Conservation (phyloP, 495 filamentous ascomycete genomes). For the Viridothelium virens region DNA sequence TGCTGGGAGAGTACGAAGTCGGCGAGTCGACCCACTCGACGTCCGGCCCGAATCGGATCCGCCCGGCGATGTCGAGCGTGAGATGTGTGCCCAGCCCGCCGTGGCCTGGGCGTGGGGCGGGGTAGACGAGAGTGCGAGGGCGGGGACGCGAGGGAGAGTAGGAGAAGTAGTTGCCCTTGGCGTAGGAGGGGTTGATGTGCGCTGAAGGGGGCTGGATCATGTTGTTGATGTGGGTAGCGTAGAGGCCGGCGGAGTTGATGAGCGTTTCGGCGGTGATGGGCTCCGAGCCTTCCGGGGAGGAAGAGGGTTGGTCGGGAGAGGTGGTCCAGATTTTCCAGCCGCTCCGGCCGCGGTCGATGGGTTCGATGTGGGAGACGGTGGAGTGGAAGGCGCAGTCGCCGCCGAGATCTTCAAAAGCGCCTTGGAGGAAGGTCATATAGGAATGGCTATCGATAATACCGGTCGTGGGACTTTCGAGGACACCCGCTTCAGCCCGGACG, state of each 20-base stretch:
- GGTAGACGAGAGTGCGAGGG: constrained; percentile 75
- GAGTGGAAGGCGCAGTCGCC: constrained; percentile 64
- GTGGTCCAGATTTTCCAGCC: constrained; percentile 53
- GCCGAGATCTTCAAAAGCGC: constrained; percentile 65
- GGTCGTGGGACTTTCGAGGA: constrained; percentile 74
- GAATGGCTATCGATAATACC: constrained; percentile 87
- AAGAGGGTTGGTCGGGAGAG: constrained; percentile 31
- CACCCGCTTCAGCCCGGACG: constrained; percentile 59
- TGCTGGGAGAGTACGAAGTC: constrained; percentile 44
- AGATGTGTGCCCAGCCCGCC: constrained; percentile 89
- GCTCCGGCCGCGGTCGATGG: constrained; percentile 39
- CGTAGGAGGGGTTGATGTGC: constrained; percentile 61
- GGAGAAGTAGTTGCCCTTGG: constrained; percentile 93
- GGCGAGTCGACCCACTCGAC: constrained; percentile 82
- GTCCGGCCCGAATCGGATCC: constrained; percentile 88
- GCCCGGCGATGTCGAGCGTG: constrained; percentile 79
- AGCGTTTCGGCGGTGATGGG: constrained; percentile 65
- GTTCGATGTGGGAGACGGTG: constrained; percentile 50
- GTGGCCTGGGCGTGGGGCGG: constrained; percentile 68
- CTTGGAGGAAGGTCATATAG: constrained; percentile 72
- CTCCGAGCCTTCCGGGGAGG: constrained; percentile 38
- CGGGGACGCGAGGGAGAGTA: constrained; percentile 59
- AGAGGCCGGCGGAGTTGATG: constrained; percentile 79
- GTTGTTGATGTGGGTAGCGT: constrained; percentile 70
- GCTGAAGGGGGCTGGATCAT: constrained; percentile 59